These are phyloP conservation scores for Malania oleifera DNA, from an alignment of 164 flowering plant genomes.

Conservation along the genomic window DNA sequence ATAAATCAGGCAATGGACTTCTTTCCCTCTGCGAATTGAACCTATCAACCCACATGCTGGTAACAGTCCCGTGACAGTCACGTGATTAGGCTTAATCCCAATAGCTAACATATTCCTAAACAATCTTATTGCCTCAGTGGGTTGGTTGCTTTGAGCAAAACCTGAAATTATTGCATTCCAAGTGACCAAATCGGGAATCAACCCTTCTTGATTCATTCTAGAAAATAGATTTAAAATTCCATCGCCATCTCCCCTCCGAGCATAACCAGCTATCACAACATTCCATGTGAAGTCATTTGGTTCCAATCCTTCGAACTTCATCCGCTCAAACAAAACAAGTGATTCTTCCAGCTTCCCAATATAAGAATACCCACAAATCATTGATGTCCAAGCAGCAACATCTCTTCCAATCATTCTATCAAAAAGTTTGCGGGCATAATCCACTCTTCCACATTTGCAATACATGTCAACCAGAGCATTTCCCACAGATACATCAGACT, in stretches of 20 bases:
- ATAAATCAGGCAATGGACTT: slow-evolving; percentile 48
- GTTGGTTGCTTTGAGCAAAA: slow-evolving; percentile 30
- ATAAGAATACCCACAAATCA: slow-evolving; percentile 55
- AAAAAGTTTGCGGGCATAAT: slow-evolving; percentile 43
- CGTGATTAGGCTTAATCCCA: slow-evolving; percentile 49
- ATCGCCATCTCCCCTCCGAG: slow-evolving; percentile 36
- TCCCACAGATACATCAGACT: slow-evolving; percentile 29
- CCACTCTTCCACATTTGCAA: slow-evolving; percentile 43
- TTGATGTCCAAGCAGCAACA: slow-evolving; percentile 61
- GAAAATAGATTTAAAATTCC: slow-evolving; percentile 21
- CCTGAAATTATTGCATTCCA: slow-evolving; percentile 38
- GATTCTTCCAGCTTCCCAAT: slow-evolving; percentile 27
- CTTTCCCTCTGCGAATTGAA: slow-evolving; percentile 40
- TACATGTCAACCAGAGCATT: slow-evolving; percentile 65
- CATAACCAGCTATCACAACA: slow-evolving; percentile 39
- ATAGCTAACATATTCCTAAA: slow-evolving; percentile 41
- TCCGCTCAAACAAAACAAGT: slow-evolving; percentile 31
- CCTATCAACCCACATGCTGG: slow-evolving; percentile 48
- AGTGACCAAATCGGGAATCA: slow-evolving; percentile 45
- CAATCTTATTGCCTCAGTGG: slow-evolving; percentile 39
- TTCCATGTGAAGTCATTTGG: slow-evolving; percentile 74
- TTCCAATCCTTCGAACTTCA: slow-evolving; percentile 46
- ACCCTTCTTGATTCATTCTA: slow-evolving; percentile 46
- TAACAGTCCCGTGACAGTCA: slow-evolving; percentile 57
- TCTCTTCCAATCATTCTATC: slow-evolving; percentile 44